phyloP scores from a whole-genome alignment of 1,284 basidiomycete genomes.

The Xerocomus nothofagi region DNA sequence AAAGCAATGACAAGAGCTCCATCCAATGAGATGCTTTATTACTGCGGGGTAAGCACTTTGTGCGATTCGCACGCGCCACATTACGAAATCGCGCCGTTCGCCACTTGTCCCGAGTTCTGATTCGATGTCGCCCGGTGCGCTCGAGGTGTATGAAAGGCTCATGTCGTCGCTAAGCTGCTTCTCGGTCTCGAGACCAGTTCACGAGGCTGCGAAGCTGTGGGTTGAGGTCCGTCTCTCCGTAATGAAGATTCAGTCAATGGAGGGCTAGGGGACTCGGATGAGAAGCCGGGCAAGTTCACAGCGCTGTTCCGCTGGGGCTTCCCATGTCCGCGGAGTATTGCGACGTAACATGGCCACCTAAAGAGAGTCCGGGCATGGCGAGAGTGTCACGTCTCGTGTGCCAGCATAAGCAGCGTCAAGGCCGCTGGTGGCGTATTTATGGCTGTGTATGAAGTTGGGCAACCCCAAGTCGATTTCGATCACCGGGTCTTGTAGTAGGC shows the following conservation, averaged over 20 bases:
- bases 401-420: conserved; percentile 4
- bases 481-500: conserved; percentile 4
- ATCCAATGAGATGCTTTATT: conserved; percentile 12
- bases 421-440: conserved; percentile 4
- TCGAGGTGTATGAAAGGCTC: conserved; percentile 7
- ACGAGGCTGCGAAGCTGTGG: conserved; percentile 15
- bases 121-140: neutral
- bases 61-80: conserved; percentile 15
- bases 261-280: conserved; percentile 11
- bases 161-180: neutral
- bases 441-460: conserved; percentile 2
- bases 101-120: conserved; percentile 5
- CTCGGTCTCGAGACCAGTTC: conserved; percentile 10
- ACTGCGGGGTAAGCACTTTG: conserved; percentile 30
- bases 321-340: conserved; percentile 29
- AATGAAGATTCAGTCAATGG: conserved; percentile 22
- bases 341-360: neutral
- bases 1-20: conserved; percentile 1
- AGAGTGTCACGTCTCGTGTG: conserved; percentile 1
- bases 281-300: conserved; percentile 21
- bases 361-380: conserved; percentile 12
- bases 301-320: conserved; percentile 9
- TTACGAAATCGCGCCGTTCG: neutral
- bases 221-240: conserved; percentile 15
- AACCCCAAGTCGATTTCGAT: conserved; percentile 1